Percentiles rank a stretch among this genome's conserved stretches.
Conservation (phyloP, 208 protist species). For the Strigomonas culicis region DNA sequence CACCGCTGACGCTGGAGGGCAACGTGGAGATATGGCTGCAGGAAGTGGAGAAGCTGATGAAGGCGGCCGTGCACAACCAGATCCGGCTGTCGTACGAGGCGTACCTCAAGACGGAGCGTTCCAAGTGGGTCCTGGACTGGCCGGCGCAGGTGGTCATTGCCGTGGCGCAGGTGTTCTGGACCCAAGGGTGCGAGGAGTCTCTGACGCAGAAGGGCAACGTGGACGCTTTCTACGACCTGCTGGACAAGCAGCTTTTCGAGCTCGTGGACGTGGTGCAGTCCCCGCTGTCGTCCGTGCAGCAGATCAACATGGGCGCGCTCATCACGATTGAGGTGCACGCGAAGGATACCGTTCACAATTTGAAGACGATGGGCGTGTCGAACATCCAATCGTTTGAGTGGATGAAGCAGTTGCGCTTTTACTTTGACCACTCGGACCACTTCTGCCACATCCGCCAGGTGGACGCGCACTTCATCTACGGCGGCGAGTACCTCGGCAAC, state of each 20-base stretch:
- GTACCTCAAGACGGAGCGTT: slow-evolving; percentile 64
- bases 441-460: slow-evolving; percentile 92
- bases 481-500: slow-evolving; percentile 97
- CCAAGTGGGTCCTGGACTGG: slow-evolving; percentile 90
- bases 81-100: slow-evolving; percentile 51
- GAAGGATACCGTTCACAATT: slow-evolving; percentile 91
- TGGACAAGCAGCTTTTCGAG: slow-evolving; percentile 82
- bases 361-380: slow-evolving; percentile 62
- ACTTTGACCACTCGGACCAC: slow-evolving; percentile 89
- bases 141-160: slow-evolving; percentile 92
- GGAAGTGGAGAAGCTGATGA: slow-evolving; percentile 94
- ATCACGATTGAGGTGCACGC: slow-evolving; percentile 98
- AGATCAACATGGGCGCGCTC: slow-evolving; percentile 94
- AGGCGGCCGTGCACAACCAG: slow-evolving; percentile 80
- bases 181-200: slow-evolving; percentile 90
- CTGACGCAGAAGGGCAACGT: slow-evolving; percentile 67
- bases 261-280: slow-evolving; percentile 92
- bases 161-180: slow-evolving; percentile 94
- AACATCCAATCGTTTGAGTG: slow-evolving; percentile 93
- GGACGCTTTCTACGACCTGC: slow-evolving; percentile 46
- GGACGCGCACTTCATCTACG: slow-evolving; percentile 94
- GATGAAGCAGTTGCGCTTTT: slow-evolving; percentile 97
- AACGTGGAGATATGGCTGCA: slow-evolving; percentile 97
- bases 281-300: slow-evolving; percentile 72
- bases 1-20: slow-evolving; percentile 85